Conservation (phyloP, 2,329 filamentous ascomycete genomes). For the Colletotrichum sansevieriae region DNA sequence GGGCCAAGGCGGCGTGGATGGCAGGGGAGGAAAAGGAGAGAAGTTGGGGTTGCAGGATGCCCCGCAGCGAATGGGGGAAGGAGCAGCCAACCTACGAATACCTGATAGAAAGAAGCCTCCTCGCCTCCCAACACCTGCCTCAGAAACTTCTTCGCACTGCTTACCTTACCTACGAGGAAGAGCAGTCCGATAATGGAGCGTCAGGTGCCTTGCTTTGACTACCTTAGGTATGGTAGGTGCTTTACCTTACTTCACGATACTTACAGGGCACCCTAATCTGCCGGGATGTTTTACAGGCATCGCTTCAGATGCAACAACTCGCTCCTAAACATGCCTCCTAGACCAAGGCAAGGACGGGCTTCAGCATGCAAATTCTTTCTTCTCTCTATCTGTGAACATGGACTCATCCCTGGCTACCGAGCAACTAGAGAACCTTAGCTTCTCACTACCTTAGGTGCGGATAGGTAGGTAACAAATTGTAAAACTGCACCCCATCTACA, state of each 20-base stretch:
- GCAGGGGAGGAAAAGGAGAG: constrained; percentile 29
- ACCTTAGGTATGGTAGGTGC: no score
- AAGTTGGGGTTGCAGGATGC: constrained; percentile 31
- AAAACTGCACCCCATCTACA: background rate
- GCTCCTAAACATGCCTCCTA: background rate
- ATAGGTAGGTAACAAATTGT: no score
- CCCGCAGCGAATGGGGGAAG: constrained; percentile 28
- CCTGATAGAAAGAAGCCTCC: background rate
- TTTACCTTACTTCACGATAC: no score
- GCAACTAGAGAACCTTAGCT: background rate
- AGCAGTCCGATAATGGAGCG: no score
- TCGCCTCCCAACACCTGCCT: background rate
- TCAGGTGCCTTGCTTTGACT: no score
- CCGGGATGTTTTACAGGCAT: background rate
- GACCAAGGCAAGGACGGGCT: background rate
- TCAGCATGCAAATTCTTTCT: background rate
- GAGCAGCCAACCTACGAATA: background rate
- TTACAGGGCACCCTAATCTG: background rate
- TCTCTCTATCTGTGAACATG: background rate
- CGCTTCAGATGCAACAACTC: background rate
- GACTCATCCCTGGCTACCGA: background rate
- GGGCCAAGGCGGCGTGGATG: constrained; percentile 12
- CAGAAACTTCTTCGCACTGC: no score
- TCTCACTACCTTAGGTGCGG: no score
- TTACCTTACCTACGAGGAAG: no score